Evolutionary conservation across 352 stramenopile species (phyloP), one percentile per base, ranked within the genome.

Genomic region (Peronosclerospora sorghi): DNA sequence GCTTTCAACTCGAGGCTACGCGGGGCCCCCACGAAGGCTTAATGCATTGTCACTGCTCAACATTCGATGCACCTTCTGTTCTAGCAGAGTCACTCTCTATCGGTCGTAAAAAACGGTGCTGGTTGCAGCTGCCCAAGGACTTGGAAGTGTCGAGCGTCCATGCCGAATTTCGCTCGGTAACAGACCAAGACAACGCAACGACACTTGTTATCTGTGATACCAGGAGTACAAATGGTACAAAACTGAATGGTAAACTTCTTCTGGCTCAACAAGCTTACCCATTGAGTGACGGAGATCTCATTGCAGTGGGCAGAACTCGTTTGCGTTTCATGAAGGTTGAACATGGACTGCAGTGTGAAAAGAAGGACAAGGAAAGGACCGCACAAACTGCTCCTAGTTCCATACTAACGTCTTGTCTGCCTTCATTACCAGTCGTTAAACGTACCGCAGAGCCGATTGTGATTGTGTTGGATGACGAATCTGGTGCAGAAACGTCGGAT

Each of bases 201-300:
- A 26, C 18, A 20, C 18, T 60, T 5, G 39, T 47, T 13, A 8
- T 68, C 24, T 36, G 56, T 7, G 72, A 84, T 37, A 19, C 45
- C n/a, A 60, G 63, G 34, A 81, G 68, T 48, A 84, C 72, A 20
- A 84, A 84, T 35, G 72, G 72, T 15, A 68, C 72, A 13, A 68
- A 66, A 37, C 27, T 77, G 26, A 84, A 84, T 39, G 68, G 64
- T 13, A 45, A 55, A 23, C n/a, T 37, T 1, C 32, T 72, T 0
- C 40, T 35, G 8, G 8, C 46, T 4, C 46, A 49, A 1, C 26
- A 56, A 27, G 32, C 66, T n/a, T 64, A 66, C 47, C 38, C 32
- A 14, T 27, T 83, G 7, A 35, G 28, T 1, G 41, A 73, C 40
- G 56, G 59, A 17, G 68, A 81, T 40, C 30, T 81, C 17, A 37